These are phyloP conservation scores for Aspergillus novofumigatus DNA, from an alignment of 2,329 filamentous ascomycete genomes.

Conservation along the genomic window DNA sequence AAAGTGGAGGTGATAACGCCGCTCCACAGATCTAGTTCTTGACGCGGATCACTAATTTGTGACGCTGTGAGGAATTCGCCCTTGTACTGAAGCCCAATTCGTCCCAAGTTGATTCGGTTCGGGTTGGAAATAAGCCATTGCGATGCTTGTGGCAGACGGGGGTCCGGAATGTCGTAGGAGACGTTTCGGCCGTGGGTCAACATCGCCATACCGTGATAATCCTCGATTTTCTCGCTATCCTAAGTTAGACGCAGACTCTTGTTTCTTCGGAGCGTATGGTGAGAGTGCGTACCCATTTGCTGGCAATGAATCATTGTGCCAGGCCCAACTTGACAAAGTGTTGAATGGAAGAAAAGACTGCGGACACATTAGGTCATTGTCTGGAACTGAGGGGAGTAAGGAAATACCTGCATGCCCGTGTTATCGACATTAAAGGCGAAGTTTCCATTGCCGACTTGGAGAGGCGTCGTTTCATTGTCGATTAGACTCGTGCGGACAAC, in stretches of 20 bases:
- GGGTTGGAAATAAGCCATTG: conserved; percentile 15
- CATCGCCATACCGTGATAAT: conserved; percentile 7
- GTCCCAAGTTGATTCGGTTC: conserved; percentile 14
- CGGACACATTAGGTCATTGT: background rate
- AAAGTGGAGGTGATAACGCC: conserved; percentile 10
- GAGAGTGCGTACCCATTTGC: conserved; percentile 3
- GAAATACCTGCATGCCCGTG: conserved; percentile 11
- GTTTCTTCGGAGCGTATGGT: no score
- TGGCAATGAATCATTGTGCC: conserved; percentile 13
- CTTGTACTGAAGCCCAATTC: conserved; percentile 9
- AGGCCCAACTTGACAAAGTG: conserved; percentile 13
- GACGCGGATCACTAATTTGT: conserved; percentile 1
- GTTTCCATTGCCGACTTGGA: conserved; percentile 14
- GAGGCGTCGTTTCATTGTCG: conserved; percentile 11
- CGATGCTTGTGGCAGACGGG: conserved; percentile 7
- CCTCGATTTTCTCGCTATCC: conserved; percentile 1
- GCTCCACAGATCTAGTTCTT: conserved; percentile 13
- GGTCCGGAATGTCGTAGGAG: conserved; percentile 13
- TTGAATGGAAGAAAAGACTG: conserved; percentile 13
- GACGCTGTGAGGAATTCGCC: background rate
- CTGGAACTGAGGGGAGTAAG: no score
- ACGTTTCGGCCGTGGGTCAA: conserved; percentile 12
- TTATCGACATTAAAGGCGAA: conserved; percentile 15
- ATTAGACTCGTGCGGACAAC: conserved; percentile 8
- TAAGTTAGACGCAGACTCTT: background rate